These are phyloP conservation scores for Begonia loranthoides DNA, from an alignment of 306 rosid genomes.

Conservation along the genomic window DNA sequence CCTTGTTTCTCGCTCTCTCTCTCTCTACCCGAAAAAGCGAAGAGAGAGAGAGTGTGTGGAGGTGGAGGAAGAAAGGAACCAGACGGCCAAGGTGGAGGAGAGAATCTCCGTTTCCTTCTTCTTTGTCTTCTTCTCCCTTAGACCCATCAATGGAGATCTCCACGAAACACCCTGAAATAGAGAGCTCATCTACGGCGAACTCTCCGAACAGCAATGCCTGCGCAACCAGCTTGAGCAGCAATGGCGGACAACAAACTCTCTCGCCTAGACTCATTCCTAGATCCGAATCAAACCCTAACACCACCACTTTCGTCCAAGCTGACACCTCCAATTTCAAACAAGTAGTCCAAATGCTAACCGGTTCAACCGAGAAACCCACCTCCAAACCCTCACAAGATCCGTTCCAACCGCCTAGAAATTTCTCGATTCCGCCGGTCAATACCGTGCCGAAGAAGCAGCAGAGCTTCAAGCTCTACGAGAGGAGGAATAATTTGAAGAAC, in stretches of 20 bases:
- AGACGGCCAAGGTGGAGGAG: not conserved
- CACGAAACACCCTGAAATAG: conserved; percentile 46
- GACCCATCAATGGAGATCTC: conserved; percentile 51
- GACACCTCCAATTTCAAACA: conserved; percentile 85
- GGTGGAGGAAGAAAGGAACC: not conserved
- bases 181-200: conserved; percentile 39
- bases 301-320: conserved; percentile 94
- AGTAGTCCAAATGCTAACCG: conserved; percentile 96
- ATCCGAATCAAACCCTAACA: conserved; percentile 86
- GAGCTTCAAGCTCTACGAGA: conserved; percentile 64
- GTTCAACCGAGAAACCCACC: conserved; percentile 41
- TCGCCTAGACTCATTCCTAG: conserved; percentile 65
- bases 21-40: not conserved
- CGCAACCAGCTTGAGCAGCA: conserved; percentile 14
- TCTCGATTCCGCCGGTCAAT: conserved; percentile 62
- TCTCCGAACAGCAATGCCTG: conserved; percentile 32
- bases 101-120: not conserved
- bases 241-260: conserved; percentile 29
- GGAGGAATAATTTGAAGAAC: no score
- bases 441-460: conserved; percentile 47
- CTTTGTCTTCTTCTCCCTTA: not conserved
- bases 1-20: not conserved
- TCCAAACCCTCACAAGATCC: conserved; percentile 21
- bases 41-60: no score
- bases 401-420: conserved; percentile 29